Evolutionary conservation across 768 basidiomycete species (phyloP).

Genomic region (Termitomyces sp.): DNA sequence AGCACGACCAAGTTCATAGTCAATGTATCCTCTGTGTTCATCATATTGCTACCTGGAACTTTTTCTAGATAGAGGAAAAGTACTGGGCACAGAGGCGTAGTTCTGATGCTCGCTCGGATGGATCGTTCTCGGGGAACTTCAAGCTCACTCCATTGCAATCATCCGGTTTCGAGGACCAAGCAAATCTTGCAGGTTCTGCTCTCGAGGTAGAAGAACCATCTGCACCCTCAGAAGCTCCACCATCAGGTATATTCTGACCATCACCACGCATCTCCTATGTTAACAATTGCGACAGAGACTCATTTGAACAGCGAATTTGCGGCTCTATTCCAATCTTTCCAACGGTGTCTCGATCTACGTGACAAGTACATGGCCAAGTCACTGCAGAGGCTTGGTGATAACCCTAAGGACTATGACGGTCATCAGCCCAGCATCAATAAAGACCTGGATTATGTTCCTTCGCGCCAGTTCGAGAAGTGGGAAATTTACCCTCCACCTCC

Average conservation of each 20-base stretch:
- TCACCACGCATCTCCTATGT: conserved; percentile 1
- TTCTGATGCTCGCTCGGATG: conserved; percentile 51
- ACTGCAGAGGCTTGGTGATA: conserved; percentile 89
- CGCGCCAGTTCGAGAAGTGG: conserved; percentile 59
- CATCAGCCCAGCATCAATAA: conserved; percentile 67
- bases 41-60: background rate
- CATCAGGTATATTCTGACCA: conserved; percentile 20
- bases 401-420: conserved; percentile 89
- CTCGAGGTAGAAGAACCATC: conserved; percentile 31
- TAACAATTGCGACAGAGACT: conserved; percentile 19
- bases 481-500: conserved; percentile 90
- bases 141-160: conserved; percentile 34
- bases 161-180: conserved; percentile 22
- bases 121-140: conserved; percentile 36
- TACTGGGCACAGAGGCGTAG: conserved; percentile 60
- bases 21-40: background rate
- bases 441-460: conserved; percentile 54
- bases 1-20: background rate
- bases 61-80: conserved; percentile 68
- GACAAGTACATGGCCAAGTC: conserved; percentile 94
- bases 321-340: conserved; percentile 66
- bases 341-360: conserved; percentile 83
- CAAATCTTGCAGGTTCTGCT: conserved; percentile 11
- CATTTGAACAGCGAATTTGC: conserved; percentile 44
- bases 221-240: conserved; percentile 25